Evolutionary conservation across 139 green algal genomes (phyloP).

Genomic region (Asterochloris erici): DNA sequence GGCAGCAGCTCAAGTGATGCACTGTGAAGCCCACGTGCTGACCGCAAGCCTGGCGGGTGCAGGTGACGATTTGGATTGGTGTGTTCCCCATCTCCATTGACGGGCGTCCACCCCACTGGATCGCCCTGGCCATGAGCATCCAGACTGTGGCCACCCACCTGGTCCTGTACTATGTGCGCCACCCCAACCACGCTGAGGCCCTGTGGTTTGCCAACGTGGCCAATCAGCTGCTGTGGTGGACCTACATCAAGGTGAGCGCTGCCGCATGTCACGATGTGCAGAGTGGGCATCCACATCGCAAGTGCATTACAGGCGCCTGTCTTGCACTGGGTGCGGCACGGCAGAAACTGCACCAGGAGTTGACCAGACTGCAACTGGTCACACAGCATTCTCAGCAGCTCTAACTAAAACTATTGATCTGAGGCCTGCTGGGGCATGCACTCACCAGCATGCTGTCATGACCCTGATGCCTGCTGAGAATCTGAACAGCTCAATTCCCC

Average conservation of each 20-base stretch:
- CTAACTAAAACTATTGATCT: too few relatives aligned
- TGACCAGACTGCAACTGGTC: too few relatives aligned
- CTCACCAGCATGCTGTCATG: too few relatives aligned
- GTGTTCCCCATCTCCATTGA: slow-evolving; percentile 32
- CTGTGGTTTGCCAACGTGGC: slow-evolving; percentile 36
- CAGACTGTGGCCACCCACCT: slow-evolving; percentile 26
- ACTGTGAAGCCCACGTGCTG: too few relatives aligned
- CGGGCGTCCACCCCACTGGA: not conserved
- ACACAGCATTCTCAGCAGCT: not conserved
- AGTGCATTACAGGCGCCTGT: not conserved
- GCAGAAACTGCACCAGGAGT: too few relatives aligned
- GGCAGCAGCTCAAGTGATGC: too few relatives aligned
- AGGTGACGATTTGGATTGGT: slow-evolving; percentile 37
- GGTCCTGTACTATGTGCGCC: slow-evolving; percentile 31
- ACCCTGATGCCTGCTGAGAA: too few relatives aligned
- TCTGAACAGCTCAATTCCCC: too few relatives aligned
- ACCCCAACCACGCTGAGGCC: slow-evolving; percentile 24
- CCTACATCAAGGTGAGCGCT: slow-evolving; percentile 22
- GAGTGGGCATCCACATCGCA: not conserved
- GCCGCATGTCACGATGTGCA: not conserved
- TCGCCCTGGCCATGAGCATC: slow-evolving; percentile 26
- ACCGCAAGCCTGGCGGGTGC: not conserved
- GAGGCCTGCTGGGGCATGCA: too few relatives aligned
- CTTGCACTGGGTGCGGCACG: not conserved
- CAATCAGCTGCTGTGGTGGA: slow-evolving; percentile 35